Conservation (phyloP, 768 basidiomycete species). For the Tulasnella sp. region DNA sequence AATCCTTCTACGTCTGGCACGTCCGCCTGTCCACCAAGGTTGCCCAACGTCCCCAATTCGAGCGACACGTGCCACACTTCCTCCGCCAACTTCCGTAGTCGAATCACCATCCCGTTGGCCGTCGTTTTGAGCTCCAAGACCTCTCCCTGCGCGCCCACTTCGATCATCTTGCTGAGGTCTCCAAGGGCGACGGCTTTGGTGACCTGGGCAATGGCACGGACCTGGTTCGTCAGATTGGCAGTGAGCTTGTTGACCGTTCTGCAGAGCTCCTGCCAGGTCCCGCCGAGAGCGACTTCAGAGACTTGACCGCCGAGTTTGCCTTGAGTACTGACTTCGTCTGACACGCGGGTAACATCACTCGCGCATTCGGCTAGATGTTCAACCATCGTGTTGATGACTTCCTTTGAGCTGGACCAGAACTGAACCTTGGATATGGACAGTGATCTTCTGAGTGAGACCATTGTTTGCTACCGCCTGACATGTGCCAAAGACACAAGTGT, state of each 20-base stretch:
- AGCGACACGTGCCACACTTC: slow-evolving; percentile 78
- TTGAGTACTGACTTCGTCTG: slow-evolving; percentile 83
- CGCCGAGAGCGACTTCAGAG: slow-evolving; percentile 81
- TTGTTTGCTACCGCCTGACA: slow-evolving; percentile 58
- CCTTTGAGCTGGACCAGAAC: slow-evolving; percentile 69
- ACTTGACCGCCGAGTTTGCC: slow-evolving; percentile 89
- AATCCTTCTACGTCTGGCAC: too few relatives aligned
- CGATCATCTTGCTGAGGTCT: slow-evolving; percentile 73
- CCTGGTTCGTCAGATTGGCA: slow-evolving; percentile 74
- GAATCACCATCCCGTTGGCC: slow-evolving; percentile 60
- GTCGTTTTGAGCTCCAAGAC: slow-evolving; percentile 47
- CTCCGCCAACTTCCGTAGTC: slow-evolving; percentile 30
- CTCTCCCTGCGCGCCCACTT: slow-evolving; percentile 91
- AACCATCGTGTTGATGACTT: slow-evolving; percentile 58
- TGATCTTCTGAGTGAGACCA: slow-evolving; percentile 70
- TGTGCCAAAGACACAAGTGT: too few relatives aligned
- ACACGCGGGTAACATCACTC: slow-evolving; percentile 56
- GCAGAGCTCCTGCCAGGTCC: slow-evolving; percentile 88
- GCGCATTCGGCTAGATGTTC: slow-evolving; percentile 12
- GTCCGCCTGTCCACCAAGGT: too few relatives aligned
- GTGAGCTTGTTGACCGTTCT: slow-evolving; percentile 92
- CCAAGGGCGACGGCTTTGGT: slow-evolving; percentile 74
- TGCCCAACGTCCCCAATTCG: slow-evolving; percentile 90
- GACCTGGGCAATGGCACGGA: slow-evolving; percentile 83
- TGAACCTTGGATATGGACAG: slow-evolving; percentile 71